phyloP scores from a whole-genome alignment of 257 asterid genomes.

The Ehretia macrophylla region DNA sequence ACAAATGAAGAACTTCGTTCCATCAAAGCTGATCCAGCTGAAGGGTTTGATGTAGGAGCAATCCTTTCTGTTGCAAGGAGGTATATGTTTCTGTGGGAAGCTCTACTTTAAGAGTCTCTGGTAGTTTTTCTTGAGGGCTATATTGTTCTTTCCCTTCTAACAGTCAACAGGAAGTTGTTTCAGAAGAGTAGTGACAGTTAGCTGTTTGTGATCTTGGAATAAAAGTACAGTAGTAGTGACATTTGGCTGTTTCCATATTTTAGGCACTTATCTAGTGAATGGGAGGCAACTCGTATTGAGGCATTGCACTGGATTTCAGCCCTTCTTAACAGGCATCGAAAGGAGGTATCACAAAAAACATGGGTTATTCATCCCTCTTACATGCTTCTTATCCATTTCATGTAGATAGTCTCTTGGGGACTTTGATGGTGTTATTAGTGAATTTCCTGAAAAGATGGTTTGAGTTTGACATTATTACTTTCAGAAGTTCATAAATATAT shows the following conservation, averaged over 20 bases:
- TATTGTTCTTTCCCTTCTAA: not conserved
- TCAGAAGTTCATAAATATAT: not conserved
- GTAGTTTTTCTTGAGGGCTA: slow-evolving; percentile 3
- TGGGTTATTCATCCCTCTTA: not conserved
- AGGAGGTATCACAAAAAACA: slow-evolving; percentile 46
- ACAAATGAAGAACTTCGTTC: slow-evolving; percentile 95
- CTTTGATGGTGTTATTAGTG: not conserved
- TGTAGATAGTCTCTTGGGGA: not conserved
- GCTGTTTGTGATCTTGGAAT: not conserved
- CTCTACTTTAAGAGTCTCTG: not conserved
- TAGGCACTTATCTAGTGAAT: slow-evolving; percentile 90
- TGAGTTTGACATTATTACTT: not conserved
- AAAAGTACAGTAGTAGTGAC: not conserved
- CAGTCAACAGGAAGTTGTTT: too few relatives aligned
- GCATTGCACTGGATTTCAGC: slow-evolving; percentile 89
- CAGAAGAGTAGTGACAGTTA: too few relatives aligned
- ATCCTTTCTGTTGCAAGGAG: slow-evolving; percentile 89
- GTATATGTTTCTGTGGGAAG: slow-evolving; percentile 27
- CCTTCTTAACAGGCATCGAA: slow-evolving; percentile 64
- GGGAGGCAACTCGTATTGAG: slow-evolving; percentile 98
- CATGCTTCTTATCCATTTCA: slow-evolving; percentile 7
- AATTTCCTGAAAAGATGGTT: not conserved
- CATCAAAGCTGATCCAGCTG: slow-evolving; percentile 79
- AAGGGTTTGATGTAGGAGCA: slow-evolving; percentile 83
- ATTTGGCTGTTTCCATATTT: slow-evolving; percentile 12